Base-by-base conservation (phyloP, 345 rosid genomes). In the Melaleuca quinquenervia region DNA sequence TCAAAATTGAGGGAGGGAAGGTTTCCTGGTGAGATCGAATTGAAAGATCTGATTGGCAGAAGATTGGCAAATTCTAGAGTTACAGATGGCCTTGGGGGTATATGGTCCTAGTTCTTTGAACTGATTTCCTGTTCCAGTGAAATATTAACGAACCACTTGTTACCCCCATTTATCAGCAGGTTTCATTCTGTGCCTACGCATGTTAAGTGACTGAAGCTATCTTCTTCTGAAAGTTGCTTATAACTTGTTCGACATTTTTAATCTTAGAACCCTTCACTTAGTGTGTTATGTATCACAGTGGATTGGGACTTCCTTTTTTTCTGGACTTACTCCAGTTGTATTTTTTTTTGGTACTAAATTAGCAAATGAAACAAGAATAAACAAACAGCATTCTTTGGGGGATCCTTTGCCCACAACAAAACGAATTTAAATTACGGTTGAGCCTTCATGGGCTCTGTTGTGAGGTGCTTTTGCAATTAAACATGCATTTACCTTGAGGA, bases 11-110 rank as follows among this genome's bases (percentile, higher is more conserved):
- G 89, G 90, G 95, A 93, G 90, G 97, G 92, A 85, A 93, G 98
- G 84, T 95, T 95, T 87, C 98, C 98, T 0, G 98, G 98, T 22
- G 98, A 95, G 89, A 94, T 95, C 45, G 98, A 96, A 87, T 87
- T 95, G 53, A 92, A 91, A 89, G 99, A 96, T 89, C 87, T 94
- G 70, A 89, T 95, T 50, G 89, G 92, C 53, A 92, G 85, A 87
- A 90, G 88, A 64, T 74, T 94, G 90, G 87, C 92, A 45, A 85
- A 82, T 85, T 88, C 94, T 58, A 86, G 88, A 64, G 60, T 87
- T 55, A 82, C 87, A 12, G 90, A 88, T 86, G 85, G 87, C 78
- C 83, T 88, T 41, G 88, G 90, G 74, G 86, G 22, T 26, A 15
- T 83, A 26, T 83, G 87, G 75, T 83, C 87, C 54, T 87, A 85